These are phyloP conservation scores for Solanum medicagineum DNA, from an alignment of 257 asterid genomes.

Conservation along the genomic window DNA sequence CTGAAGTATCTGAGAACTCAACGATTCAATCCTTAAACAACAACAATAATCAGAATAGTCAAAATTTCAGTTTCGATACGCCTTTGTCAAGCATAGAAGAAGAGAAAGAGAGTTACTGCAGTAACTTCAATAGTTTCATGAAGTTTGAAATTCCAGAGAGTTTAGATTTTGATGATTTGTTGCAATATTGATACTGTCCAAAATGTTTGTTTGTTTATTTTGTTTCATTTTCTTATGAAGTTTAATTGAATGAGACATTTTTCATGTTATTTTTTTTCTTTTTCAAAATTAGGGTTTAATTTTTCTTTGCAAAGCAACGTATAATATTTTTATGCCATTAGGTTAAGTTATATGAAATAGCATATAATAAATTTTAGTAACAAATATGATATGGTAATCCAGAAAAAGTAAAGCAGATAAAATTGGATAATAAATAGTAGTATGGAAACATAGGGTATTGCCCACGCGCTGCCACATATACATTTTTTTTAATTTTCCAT, in stretches of 20 bases:
- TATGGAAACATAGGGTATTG: too few relatives aligned
- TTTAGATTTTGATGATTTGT: constrained; percentile 23
- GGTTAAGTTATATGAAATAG: neutral
- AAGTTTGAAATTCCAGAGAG: constrained; percentile 35
- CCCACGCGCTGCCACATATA: too few relatives aligned
- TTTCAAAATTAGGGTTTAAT: neutral
- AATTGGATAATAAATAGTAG: too few relatives aligned
- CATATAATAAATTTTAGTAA: neutral
- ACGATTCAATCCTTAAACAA: neutral
- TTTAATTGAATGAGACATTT: neutral
- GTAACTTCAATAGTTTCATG: constrained; percentile 12
- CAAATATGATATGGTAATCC: neutral
- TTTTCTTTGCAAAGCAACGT: neutral
- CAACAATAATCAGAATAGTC: constrained; percentile 1
- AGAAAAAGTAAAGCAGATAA: neutral
- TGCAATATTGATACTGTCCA: constrained; percentile 2
- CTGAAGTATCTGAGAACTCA: constrained; percentile 30
- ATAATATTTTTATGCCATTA: neutral
- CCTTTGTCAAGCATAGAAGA: constrained; percentile 27
- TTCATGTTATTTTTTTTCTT: neutral
- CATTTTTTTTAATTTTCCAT: too few relatives aligned
- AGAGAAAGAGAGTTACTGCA: constrained; percentile 29
- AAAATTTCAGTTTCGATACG: constrained; percentile 10
- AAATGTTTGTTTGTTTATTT: neutral
- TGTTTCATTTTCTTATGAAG: neutral